A percentile compares a stretch with the other conserved stretches of the same genome.
Evolutionary conservation across 306 rosid species (phyloP).

Genomic region (Dalbergia cultrata): DNA sequence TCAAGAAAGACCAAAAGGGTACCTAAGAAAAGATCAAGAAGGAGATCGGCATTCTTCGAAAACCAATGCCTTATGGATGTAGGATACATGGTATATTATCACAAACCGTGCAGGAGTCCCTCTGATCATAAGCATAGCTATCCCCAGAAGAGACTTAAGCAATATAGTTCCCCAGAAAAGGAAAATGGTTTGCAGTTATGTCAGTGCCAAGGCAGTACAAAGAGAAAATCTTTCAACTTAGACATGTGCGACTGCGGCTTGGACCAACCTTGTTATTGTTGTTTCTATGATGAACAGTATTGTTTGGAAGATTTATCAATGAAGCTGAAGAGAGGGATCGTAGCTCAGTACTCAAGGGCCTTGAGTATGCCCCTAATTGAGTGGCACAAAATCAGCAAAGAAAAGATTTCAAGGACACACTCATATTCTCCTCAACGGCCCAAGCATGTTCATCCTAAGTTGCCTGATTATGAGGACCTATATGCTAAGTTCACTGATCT

Average conservation of each 20-base stretch:
- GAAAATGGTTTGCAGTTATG: not conserved
- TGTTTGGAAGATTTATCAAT: not conserved
- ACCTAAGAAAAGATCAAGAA: constrained; percentile 53
- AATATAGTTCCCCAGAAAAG: constrained; percentile 43
- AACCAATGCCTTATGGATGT: constrained; percentile 52
- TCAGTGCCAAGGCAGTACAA: no score
- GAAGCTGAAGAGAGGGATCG: no score
- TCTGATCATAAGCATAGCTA: constrained; percentile 28
- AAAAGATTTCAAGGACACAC: constrained; percentile 46
- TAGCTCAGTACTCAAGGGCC: constrained; percentile 42
- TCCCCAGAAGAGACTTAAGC: constrained; percentile 33
- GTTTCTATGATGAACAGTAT: not conserved
- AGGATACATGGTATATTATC: constrained; percentile 51
- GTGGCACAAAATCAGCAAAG: constrained; percentile 31
- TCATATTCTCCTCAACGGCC: constrained; percentile 60
- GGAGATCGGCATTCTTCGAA: constrained; percentile 50
- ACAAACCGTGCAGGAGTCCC: constrained; percentile 40
- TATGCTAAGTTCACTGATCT: constrained; percentile 70
- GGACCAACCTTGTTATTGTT: constrained; percentile 52
- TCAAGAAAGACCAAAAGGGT: constrained; percentile 48
- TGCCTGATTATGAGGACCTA: constrained; percentile 83
- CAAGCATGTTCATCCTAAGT: constrained; percentile 86
- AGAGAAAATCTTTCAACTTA: constrained; percentile 1
- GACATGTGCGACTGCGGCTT: constrained; percentile 45
- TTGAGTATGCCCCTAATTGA: constrained; percentile 54